Evolutionary conservation across 441 rosid genomes (phyloP).

Genomic region (Brassica hybrid): DNA sequence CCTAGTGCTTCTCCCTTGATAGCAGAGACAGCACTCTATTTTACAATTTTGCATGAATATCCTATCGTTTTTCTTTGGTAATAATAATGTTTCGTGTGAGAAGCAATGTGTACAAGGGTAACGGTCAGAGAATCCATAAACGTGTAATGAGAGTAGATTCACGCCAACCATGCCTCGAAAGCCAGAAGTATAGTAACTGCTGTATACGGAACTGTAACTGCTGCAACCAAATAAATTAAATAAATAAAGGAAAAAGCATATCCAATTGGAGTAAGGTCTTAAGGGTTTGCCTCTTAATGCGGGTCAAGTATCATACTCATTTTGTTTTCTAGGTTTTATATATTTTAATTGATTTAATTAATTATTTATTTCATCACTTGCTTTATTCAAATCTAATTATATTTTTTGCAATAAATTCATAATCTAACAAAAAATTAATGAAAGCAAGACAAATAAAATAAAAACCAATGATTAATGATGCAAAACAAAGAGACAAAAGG

Average conservation of each 20-base stretch:
- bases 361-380: too few species aligned
- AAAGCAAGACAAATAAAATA: too few species aligned
- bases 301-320: slow-evolving; percentile 37
- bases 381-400: too few species aligned
- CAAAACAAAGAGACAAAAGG: too few species aligned
- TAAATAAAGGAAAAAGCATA: neutral
- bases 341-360: too few species aligned
- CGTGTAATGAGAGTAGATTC: neutral
- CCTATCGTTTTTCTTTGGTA: neutral
- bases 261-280: too few species aligned
- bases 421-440: too few species aligned
- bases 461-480: too few species aligned
- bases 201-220: slow-evolving; percentile 40
- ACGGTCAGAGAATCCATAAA: neutral
- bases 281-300: slow-evolving; percentile 33
- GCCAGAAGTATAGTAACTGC: neutral
- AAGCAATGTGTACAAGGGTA: neutral
- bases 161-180: neutral
- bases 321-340: slow-evolving; percentile 3
- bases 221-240: slow-evolving; percentile 13
- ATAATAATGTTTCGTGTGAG: neutral
- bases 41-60: neutral
- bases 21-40: neutral
- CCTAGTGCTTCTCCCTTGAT: neutral
- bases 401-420: too few species aligned